Base-by-base conservation (phyloP, 257 asterid species). In the Lithospermum erythrorhizon region DNA sequence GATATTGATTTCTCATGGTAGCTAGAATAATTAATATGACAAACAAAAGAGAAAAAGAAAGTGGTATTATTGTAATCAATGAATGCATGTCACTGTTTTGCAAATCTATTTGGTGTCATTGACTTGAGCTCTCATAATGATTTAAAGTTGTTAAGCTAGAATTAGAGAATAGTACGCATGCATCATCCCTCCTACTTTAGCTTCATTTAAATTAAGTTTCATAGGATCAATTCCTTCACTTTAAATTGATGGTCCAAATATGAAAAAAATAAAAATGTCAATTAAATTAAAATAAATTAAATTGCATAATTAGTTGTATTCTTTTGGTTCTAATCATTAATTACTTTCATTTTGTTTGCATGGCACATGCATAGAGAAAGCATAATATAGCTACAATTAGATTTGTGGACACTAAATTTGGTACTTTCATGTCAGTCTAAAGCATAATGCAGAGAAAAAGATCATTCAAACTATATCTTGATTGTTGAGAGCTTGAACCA, bases 81-180 rank as follows among this genome's bases (percentile, higher is more conserved):
- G 49, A 47, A 62, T 78, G 74, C 65, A 56, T 9, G 20, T 13
- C 81, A 82, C 76, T 72, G 55, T 72, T 35, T 35, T 60, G 59
- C 77, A 70, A 61, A 72, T 82, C 58, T 72, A 74, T 73, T 32
- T 55, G 61, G 74, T 54, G 73, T 65, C 78, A 74, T 79, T 78
- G 87, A 71, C 87, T 68, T 78, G 29, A 65, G 58, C 52, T 63
- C 57, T 82, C 78, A 75, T 71, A 65, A 72, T 60, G 89, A 84
- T 83, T 71, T 56, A 47, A 55, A 64, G 61, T 58, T 56, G 6
- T 10, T 3, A 1, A 23, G 37, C 30, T 56, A 17, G n/a, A 30
- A 56, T 11, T 56, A 11, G 20, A 52, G 56, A 52, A 6, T 53
- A n/a, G 57, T 53, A n/a, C 1, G 22, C 21, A 3, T 20, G 24